Base-by-base conservation (phyloP, 345 rosid genomes). In the Clarkia xantiana region DNA sequence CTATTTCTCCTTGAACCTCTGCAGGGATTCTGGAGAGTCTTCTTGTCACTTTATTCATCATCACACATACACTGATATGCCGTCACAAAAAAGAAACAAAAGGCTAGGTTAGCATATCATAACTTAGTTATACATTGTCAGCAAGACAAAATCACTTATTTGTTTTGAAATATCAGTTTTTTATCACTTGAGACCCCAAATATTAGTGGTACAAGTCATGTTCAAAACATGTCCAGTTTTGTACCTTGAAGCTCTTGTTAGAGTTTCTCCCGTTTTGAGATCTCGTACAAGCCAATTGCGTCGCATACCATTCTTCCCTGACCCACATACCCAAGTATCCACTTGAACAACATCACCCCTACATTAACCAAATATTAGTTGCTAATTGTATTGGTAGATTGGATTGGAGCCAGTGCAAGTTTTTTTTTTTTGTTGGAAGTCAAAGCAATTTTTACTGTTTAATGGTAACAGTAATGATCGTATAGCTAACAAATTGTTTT, bases 21-120 rank as follows among this genome's bases (percentile, higher is more conserved):
- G 77, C 95, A 3, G 95, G 96, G 42, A 93, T 61, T 78, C 87
- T 93, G 38, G 99, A 87, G 49, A 93, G 60, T 63, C 78, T 84
- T 64, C 99, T 80, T 36, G 97, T 93, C 57, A 73, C 55, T 75
- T 87, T 93, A 80, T 93, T 93, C 97, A 93, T 87, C 99, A 87
- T 82, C 68, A 93, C 96, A 94, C 96, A 93, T 44, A 86, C 76
- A 69, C 99, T 87, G 80, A 29, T 29, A 5, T n/a, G n/a, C n/a
- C 72, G 64, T 46, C 23, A 42, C 53, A 55, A 40, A 64, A 23
- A 53, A 51, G 7, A 57, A 18, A 23, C 45, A 34, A 19, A 42
- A 12, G 20, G 25, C 16, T 29, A 29, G 36, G 6, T 29, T 29
- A 29, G 36, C 5, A 29, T 5, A 29, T 29, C 36, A 29, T 29